Evolutionary conservation across 179 eudicot genomes (phyloP), one percentile per base, ranked within the genome.

Genomic region (Beta macrorhiza): DNA sequence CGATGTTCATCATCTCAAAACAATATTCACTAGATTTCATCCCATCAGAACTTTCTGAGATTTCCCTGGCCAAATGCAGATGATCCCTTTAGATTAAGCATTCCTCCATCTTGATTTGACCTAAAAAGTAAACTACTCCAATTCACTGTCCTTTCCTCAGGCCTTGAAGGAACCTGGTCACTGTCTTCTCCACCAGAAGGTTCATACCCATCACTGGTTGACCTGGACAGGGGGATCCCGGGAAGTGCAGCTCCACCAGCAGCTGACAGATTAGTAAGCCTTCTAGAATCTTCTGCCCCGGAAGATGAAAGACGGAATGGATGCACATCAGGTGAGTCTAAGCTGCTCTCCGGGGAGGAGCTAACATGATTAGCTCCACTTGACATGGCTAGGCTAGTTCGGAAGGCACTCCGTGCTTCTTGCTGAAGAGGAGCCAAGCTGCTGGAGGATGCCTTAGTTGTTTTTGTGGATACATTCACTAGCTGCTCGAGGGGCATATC

Each of bases 181-280:
- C 99, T 97, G 76, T 97, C 99, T 87, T 97, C 99, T 29, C 99
- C 99, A 63, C 99, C 99, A n/a, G 99, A 97, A 15, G 98, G 97
- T 52, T 97, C 99, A 70, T 97, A 97, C 52, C 99, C 99, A 57
- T 93, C 99, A 76, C 99, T 96, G 47, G 93, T 90, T 15, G 97
- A 94, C 82, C 99, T 90, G 2, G 99, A 91, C 58, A 91, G 79
- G 0, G 92, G 92, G 32, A 87, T 58, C 22, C 83, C 95, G 5
- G 87, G 84, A 56, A 82, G 76, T 15, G 78, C 84, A 42, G 84
- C 82, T 70, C 83, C 82, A 22, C 80, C 83, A 44, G 87, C 63
- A 53, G 80, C 76, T 44, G 90, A 61, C 75, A 86, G 83, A 25
- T 91, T 88, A 20, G 87, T 83, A 44, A 90, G 89, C 72, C 88